Conservation (phyloP, 306 rosid species). For the Citrullus colocynthis region DNA sequence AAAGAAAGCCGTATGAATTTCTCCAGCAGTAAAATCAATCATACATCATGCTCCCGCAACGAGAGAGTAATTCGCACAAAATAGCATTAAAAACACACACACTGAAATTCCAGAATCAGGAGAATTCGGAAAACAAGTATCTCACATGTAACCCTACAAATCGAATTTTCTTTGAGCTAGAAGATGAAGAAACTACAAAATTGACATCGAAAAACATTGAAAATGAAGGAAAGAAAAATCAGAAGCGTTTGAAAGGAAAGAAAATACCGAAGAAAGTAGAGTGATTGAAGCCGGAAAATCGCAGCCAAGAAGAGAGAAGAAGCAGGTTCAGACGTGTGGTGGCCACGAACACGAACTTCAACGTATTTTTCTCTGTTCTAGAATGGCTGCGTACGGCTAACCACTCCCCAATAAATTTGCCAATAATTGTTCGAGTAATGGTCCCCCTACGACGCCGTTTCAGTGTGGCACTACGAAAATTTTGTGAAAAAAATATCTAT, state of each 20-base stretch:
- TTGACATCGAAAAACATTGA: not conserved
- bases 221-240: not conserved
- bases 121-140: constrained; percentile 6
- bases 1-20: not conserved
- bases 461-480: not conserved
- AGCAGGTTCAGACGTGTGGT: constrained; percentile 34
- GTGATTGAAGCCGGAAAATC: constrained; percentile 4
- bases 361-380: not conserved
- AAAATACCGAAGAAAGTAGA: constrained; percentile 14
- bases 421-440: not conserved
- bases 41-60: not conserved
- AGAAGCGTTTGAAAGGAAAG: constrained; percentile 3
- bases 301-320: not conserved
- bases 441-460: not conserved
- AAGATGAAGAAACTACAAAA: not conserved
- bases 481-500: too few relatives aligned
- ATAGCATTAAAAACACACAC: not conserved
- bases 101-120: not conserved
- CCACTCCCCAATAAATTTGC: not conserved
- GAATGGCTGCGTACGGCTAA: not conserved
- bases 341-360: constrained; percentile 17
- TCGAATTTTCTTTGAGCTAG: not conserved
- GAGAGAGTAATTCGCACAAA: not conserved
- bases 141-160: not conserved
- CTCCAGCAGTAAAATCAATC: not conserved